Evolutionary conservation across 495 filamentous ascomycete genomes (phyloP).

Genomic region (Aspergillus conjunctus): DNA sequence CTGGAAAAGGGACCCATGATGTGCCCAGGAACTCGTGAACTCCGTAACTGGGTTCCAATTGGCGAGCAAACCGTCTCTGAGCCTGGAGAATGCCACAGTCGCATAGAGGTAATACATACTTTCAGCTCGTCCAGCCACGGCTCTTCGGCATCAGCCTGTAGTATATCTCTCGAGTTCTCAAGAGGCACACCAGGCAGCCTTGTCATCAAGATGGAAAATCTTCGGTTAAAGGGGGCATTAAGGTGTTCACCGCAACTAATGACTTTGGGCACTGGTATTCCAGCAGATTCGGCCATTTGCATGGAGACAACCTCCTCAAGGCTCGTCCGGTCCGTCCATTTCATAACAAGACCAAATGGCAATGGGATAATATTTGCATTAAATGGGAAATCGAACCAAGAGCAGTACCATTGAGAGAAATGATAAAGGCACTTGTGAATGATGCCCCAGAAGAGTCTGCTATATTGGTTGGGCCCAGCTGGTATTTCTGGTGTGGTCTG

Average conservation of each 20-base stretch:
- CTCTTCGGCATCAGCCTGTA: conserved; percentile 18
- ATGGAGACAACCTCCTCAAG: conserved; percentile 44
- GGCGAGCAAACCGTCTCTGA: conserved; percentile 8
- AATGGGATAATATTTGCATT: conserved; percentile 31
- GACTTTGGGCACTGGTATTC: conserved; percentile 43
- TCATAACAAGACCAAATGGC: conserved; percentile 40
- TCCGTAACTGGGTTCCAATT: conserved; percentile 14
- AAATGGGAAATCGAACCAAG: conserved; percentile 24
- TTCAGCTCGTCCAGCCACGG: conserved; percentile 25
- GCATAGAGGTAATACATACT: conserved; percentile 23
- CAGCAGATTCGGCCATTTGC: conserved; percentile 39
- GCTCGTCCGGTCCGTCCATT: conserved; percentile 47
- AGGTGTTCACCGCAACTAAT: conserved; percentile 46
- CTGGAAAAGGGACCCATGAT: conserved; percentile 23
- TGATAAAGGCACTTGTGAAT: conserved; percentile 26
- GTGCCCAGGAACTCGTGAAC: conserved; percentile 22
- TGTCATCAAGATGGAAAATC: conserved; percentile 22
- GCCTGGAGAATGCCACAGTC: conserved; percentile 17
- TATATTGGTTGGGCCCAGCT: not conserved
- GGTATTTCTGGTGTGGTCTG: conserved; percentile 7
- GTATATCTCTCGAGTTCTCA: conserved; percentile 13
- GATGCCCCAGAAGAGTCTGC: conserved; percentile 23
- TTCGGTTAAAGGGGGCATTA: conserved; percentile 22
- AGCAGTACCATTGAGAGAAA: conserved; percentile 36
- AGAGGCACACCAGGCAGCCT: conserved; percentile 24